These are phyloP conservation scores for Aspergillus pseudoviridinutans DNA, from an alignment of 2,329 filamentous ascomycete species.

Conservation along the genomic window DNA sequence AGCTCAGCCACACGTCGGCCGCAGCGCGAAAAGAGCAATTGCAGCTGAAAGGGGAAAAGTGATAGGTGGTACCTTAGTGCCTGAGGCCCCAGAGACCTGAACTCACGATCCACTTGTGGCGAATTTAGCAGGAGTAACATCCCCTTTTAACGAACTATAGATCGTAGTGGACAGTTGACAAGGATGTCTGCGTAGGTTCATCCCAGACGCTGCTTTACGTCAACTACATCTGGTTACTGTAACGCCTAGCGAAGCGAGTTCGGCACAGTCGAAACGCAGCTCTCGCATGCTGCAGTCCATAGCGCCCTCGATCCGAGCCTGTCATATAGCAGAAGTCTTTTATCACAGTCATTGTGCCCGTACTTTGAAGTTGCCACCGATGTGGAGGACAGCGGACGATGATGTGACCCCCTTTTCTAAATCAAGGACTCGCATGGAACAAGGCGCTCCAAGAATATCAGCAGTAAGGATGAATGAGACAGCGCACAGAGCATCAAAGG, in stretches of 20 bases:
- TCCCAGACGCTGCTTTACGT: not conserved
- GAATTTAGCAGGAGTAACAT: slow-evolving; percentile 1
- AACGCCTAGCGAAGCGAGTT: not conserved
- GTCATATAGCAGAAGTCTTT: slow-evolving; percentile 9
- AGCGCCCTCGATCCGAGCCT: slow-evolving; percentile 4
- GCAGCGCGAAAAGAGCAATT: not conserved
- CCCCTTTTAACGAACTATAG: not conserved
- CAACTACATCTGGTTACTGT: not conserved
- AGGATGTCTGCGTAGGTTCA: not conserved
- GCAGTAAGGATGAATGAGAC: not conserved
- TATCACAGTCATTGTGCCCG: not conserved
- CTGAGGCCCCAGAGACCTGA: not conserved
- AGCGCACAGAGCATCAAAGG: slow-evolving; percentile 5
- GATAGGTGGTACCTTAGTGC: not conserved
- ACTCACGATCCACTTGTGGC: slow-evolving; percentile 2
- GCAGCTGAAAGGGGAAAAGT: not conserved
- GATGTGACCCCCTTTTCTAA: not conserved
- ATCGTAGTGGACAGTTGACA: not conserved
- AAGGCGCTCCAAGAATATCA: slow-evolving; percentile 3
- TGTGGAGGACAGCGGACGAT: not conserved
- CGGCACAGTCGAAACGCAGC: not conserved
- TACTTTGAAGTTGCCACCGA: slow-evolving; percentile 7
- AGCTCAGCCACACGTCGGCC: not conserved
- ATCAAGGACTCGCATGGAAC: not conserved
- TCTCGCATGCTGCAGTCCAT: not conserved